Evolutionary conservation across 805 yeast genomes (phyloP).

Genomic region (Schwanniomyces yamadae): DNA sequence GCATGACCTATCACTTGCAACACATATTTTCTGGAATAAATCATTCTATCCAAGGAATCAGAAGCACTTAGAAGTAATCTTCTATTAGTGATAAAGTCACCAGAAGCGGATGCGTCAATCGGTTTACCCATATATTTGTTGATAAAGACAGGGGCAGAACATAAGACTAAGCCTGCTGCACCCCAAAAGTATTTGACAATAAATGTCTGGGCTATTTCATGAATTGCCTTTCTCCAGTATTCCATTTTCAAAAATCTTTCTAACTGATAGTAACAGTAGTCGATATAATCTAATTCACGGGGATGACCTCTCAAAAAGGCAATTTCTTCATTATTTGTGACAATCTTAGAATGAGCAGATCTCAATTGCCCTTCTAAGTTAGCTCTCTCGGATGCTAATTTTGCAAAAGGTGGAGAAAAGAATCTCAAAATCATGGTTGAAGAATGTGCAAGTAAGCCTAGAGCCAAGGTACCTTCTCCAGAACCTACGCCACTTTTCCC

Average conservation of each 20-base stretch:
- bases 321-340: conserved; percentile 78
- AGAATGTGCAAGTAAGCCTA: conserved; percentile 77
- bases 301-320: conserved; percentile 81
- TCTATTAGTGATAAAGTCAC: conserved; percentile 87
- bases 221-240: conserved; percentile 70
- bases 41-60: conserved; percentile 82
- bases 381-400: conserved; percentile 71
- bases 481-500: conserved; percentile 63
- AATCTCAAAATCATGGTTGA: conserved; percentile 72
- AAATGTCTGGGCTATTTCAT: conserved; percentile 83
- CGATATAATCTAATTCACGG: conserved; percentile 74
- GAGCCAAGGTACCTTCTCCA: conserved; percentile 73
- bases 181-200: conserved; percentile 94
- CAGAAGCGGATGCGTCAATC: conserved; percentile 53
- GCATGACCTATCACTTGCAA: conserved; percentile 85
- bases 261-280: conserved; percentile 75
- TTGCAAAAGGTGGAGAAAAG: conserved; percentile 89
- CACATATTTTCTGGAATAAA: conserved; percentile 78
- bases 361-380: conserved; percentile 83
- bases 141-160: conserved; percentile 85
- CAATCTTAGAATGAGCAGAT: conserved; percentile 77
- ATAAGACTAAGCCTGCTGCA: conserved; percentile 84
- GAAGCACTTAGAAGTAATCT: conserved; percentile 80
- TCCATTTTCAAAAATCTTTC: conserved; percentile 76
- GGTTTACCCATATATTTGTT: conserved; percentile 48